A percentile compares a stretch with the other conserved stretches of the same genome.
phyloP scores from a whole-genome alignment of 2,329 filamentous ascomycete species.

The Fusarium temperatum region DNA sequence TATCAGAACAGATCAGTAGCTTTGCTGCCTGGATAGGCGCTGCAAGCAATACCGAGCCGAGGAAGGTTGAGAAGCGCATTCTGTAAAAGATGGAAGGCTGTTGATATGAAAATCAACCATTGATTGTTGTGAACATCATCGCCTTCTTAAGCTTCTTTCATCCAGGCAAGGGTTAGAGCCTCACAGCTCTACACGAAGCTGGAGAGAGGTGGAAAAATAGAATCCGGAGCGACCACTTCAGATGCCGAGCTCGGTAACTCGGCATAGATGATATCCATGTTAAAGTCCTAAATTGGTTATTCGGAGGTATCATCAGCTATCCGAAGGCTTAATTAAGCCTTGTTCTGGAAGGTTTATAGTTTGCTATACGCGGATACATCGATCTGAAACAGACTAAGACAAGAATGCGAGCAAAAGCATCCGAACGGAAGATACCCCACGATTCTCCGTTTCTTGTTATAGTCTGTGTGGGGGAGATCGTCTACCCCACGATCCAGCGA shows the following conservation, averaged over 20 bases:
- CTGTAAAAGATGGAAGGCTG: too few relatives aligned
- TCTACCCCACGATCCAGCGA: not conserved
- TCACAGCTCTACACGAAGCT: rapidly evolving
- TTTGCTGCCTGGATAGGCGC: not conserved
- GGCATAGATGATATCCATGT: not conserved
- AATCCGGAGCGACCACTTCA: not conserved
- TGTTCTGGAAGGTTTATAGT: rapidly evolving
- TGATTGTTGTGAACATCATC: too few relatives aligned
- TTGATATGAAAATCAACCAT: too few relatives aligned
- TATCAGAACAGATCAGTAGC: not conserved
- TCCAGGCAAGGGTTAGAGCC: rapidly evolving
- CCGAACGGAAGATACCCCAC: not conserved
- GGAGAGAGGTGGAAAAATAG: not conserved
- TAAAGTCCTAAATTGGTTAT: not conserved
- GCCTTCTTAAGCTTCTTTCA: rapidly evolving
- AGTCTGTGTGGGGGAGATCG: rapidly evolving
- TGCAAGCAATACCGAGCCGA: not conserved
- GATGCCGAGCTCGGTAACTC: not conserved
- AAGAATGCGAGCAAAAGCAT: not conserved
- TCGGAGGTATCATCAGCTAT: not conserved
- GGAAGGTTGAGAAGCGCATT: not conserved
- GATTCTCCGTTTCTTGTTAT: not conserved
- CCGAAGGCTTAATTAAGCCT: not conserved
- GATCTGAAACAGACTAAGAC: not conserved
- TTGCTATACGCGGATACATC: not conserved